phyloP scores from a whole-genome alignment of 352 stramenopile species.

The Albugo candida region DNA sequence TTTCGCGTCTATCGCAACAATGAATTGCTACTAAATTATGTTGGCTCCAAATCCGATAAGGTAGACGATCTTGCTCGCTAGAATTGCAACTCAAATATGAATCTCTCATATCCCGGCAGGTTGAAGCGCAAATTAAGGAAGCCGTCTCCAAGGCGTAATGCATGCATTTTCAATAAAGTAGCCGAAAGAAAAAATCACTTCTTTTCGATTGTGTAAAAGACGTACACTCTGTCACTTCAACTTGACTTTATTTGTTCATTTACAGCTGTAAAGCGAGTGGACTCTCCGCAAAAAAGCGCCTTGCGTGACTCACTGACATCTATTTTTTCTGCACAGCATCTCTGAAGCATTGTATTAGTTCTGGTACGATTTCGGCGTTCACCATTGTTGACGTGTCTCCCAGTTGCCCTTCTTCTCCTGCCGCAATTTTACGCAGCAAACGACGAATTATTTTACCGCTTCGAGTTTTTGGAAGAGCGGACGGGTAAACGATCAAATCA shows the following conservation, averaged over 20 bases:
- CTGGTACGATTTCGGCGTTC: slow-evolving; percentile 88
- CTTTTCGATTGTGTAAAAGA: too few species aligned
- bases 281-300: too few species aligned
- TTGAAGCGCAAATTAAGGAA: too few species aligned
- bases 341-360: slow-evolving; percentile 81
- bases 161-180: too few species aligned
- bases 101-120: too few species aligned
- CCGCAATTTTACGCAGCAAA: slow-evolving; percentile 95
- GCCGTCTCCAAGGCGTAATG: too few species aligned
- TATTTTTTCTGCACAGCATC: slow-evolving; percentile 40
- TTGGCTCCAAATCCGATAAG: slow-evolving; percentile 56
- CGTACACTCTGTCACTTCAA: too few species aligned
- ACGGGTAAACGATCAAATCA: slow-evolving; percentile 87
- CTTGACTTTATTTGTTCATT: too few species aligned
- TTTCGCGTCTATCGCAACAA: slow-evolving; percentile 52
- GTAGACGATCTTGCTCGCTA: slow-evolving; percentile 50
- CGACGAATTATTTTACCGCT: slow-evolving; percentile 98
- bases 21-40: slow-evolving; percentile 35
- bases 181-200: too few species aligned
- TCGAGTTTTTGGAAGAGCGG: slow-evolving; percentile 90
- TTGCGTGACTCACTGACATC: slow-evolving; percentile 15
- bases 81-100: too few species aligned
- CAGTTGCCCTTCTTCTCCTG: slow-evolving; percentile 85
- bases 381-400: slow-evolving; percentile 95
- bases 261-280: too few species aligned